Evolutionary conservation across 805 yeast genomes (phyloP).

Genomic region (Debaryomyces castellii): DNA sequence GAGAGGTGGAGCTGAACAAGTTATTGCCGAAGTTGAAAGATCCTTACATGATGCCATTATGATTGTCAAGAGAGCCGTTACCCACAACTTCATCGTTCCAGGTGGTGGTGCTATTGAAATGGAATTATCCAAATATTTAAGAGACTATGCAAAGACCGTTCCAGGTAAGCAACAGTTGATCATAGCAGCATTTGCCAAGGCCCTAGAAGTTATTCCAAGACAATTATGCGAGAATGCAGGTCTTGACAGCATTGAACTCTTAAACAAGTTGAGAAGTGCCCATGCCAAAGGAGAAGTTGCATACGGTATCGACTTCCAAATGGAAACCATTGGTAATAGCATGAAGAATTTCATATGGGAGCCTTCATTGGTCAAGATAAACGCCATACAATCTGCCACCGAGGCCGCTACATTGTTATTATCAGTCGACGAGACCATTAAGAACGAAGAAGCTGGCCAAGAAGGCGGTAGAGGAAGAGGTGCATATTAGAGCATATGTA

Average conservation of each 20-base stretch:
- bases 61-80: slow-evolving; percentile 94
- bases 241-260: slow-evolving; percentile 91
- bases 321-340: slow-evolving; percentile 80
- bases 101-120: slow-evolving; percentile 99
- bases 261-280: slow-evolving; percentile 86
- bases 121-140: slow-evolving; percentile 86
- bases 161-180: slow-evolving; percentile 96
- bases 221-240: slow-evolving; percentile 99
- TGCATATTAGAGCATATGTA: slow-evolving; percentile 32
- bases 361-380: slow-evolving; percentile 89
- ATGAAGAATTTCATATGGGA: slow-evolving; percentile 93
- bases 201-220: slow-evolving; percentile 94
- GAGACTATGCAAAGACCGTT: slow-evolving; percentile 83
- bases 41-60: slow-evolving; percentile 97
- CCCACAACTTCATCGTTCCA: slow-evolving; percentile 85
- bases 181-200: slow-evolving; percentile 89
- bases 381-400: slow-evolving; percentile 93
- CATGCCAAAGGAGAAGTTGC: slow-evolving; percentile 92
- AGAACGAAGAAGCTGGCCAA: slow-evolving; percentile 54
- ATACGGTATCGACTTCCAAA: slow-evolving; percentile 90
- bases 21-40: slow-evolving; percentile 95
- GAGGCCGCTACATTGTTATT: slow-evolving; percentile 93
- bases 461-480: slow-evolving; percentile 69
- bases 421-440: slow-evolving; percentile 94
- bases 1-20: slow-evolving; percentile 98